A percentile compares a stretch with the other conserved stretches of the same genome.
Conservation (phyloP, 768 basidiomycete species). For the Zangia roseola region DNA sequence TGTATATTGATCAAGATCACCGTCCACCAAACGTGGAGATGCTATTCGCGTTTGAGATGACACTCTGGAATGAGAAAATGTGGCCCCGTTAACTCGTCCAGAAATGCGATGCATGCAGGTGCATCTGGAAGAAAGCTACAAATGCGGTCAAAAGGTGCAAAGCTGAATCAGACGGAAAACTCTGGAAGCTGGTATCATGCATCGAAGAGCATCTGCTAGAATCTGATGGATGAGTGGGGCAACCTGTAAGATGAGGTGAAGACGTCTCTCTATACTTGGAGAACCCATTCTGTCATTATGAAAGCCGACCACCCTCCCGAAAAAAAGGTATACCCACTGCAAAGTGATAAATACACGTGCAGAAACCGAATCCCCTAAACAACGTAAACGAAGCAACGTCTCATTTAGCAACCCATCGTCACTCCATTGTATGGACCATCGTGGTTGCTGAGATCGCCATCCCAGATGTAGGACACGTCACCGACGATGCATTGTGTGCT, state of each 20-base stretch:
- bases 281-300: no score
- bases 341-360: no score
- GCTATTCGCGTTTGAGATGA: conserved; percentile 2
- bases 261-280: no score
- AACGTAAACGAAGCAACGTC: neutral
- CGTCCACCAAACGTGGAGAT: neutral
- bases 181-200: neutral
- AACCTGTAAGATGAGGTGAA: no score
- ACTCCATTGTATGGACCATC: conserved; percentile 37
- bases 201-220: neutral
- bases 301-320: no score
- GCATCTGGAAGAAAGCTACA: neutral
- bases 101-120: conserved; percentile 6
- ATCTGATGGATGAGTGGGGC: no score
- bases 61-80: neutral
- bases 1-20: no score
- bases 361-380: no score
- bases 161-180: neutral
- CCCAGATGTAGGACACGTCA: conserved; percentile 41
- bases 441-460: conserved; percentile 43
- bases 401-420: conserved; percentile 24
- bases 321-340: no score
- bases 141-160: neutral
- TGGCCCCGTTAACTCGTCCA: neutral
- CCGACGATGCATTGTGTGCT: conserved; percentile 32